Conservation (phyloP, 495 filamentous ascomycete genomes). For the Letharia lupina region DNA sequence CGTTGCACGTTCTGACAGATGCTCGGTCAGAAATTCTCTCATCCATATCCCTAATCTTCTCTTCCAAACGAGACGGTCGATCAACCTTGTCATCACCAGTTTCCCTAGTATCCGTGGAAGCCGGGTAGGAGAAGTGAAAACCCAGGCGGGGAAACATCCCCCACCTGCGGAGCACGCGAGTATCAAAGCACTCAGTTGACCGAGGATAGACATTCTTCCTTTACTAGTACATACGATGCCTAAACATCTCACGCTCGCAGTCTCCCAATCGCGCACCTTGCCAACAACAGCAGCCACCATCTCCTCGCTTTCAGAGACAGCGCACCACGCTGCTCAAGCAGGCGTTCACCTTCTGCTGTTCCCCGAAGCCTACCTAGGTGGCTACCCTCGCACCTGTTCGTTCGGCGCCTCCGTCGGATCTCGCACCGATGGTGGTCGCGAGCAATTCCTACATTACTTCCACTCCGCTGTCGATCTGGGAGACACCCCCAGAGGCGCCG, state of each 20-base stretch:
- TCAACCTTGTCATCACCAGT: not conserved
- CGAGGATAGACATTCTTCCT: not conserved
- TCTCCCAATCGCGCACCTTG: slow-evolving; percentile 68
- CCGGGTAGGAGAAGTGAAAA: slow-evolving; percentile 1
- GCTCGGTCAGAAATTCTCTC: too few relatives aligned
- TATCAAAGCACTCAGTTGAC: not conserved
- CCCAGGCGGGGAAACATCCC: not conserved
- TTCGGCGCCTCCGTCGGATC: slow-evolving; percentile 70
- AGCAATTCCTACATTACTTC: slow-evolving; percentile 81
- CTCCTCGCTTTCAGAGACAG: slow-evolving; percentile 48
- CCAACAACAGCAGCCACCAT: slow-evolving; percentile 58
- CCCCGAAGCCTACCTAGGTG: slow-evolving; percentile 88
- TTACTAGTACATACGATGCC: slow-evolving; percentile 4
- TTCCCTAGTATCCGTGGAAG: not conserved
- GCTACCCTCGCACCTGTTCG: slow-evolving; percentile 76
- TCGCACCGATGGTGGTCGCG: slow-evolving; percentile 59
- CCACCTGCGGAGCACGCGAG: not conserved
- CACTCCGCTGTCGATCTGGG: slow-evolving; percentile 72
- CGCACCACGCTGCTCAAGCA: slow-evolving; percentile 35
- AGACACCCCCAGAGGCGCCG: slow-evolving; percentile 69
- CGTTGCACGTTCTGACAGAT: too few relatives aligned
- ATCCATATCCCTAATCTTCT: too few relatives aligned
- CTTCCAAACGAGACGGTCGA: not conserved
- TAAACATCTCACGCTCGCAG: slow-evolving; percentile 55
- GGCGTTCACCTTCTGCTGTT: slow-evolving; percentile 73